These are phyloP conservation scores for Boletus eberwhitei DNA, from an alignment of 768 basidiomycete genomes.

Conservation along the genomic window DNA sequence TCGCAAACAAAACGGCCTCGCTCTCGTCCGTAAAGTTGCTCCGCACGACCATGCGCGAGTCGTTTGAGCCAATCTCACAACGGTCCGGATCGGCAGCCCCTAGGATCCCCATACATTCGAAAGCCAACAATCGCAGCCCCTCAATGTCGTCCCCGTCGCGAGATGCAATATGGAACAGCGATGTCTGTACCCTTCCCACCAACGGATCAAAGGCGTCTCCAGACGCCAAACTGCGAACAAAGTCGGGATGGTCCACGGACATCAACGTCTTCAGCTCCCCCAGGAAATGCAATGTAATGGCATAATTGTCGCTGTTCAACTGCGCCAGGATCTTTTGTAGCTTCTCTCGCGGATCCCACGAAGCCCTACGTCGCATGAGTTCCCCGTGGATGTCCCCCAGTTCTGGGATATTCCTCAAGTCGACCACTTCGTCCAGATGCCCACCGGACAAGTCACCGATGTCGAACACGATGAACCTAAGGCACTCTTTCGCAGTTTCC, in stretches of 20 bases:
- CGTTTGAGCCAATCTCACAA: conserved; percentile 60
- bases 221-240: conserved; percentile 60
- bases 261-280: conserved; percentile 73
- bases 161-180: conserved; percentile 65
- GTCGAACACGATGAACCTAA: conserved; percentile 69
- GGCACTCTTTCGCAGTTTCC: conserved; percentile 50
- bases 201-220: conserved; percentile 86
- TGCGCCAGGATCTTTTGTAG: conserved; percentile 72
- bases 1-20: conserved; percentile 75
- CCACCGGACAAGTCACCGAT: conserved; percentile 50
- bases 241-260: conserved; percentile 43
- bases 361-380: conserved; percentile 44
- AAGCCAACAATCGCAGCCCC: conserved; percentile 63
- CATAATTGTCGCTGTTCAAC: conserved; percentile 72
- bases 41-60: conserved; percentile 66
- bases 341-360: conserved; percentile 50
- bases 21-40: conserved; percentile 77
- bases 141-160: conserved; percentile 79
- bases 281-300: conserved; percentile 70
- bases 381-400: conserved; percentile 43
- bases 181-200: conserved; percentile 63
- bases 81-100: conserved; percentile 96
- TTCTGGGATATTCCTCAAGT: conserved; percentile 69
- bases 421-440: conserved; percentile 75
- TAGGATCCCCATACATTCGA: conserved; percentile 86